Evolutionary conservation across 176 grass and related monocot species (phyloP).

Genomic region (Miscanthus lutarioriparius): DNA sequence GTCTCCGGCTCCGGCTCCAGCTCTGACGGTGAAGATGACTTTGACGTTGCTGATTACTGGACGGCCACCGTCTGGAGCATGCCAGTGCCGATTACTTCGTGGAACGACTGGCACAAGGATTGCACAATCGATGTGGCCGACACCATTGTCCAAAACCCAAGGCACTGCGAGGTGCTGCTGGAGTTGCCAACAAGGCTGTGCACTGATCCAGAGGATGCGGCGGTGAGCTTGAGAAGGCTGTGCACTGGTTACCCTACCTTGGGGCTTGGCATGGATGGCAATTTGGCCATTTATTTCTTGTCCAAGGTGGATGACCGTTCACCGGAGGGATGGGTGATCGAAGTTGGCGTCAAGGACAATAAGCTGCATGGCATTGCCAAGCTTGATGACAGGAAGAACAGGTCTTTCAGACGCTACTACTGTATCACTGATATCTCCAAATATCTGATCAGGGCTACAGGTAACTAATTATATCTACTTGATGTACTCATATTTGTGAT

Average conservation of each 20-base stretch:
- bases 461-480: neutral
- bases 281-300: neutral
- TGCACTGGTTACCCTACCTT: neutral
- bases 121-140: neutral
- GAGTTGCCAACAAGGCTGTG: neutral
- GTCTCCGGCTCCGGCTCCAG: neutral
- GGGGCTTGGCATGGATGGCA: neutral
- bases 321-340: neutral
- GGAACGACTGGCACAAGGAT: conserved; percentile 3
- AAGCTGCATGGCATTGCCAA: neutral
- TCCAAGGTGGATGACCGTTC: neutral
- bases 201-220: neutral
- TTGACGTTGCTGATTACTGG: neutral
- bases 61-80: neutral
- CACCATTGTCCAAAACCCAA: neutral
- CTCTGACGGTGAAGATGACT: neutral
- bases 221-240: neutral
- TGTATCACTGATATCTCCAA: neutral
- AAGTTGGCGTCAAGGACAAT: neutral
- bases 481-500: neutral
- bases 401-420: neutral
- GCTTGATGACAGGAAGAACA: conserved; percentile 3
- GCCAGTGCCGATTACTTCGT: neutral
- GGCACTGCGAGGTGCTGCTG: neutral
- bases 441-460: neutral